Percentiles rank a stretch among this genome's conserved stretches.
Conservation (phyloP, 2,329 filamentous ascomycete genomes). For the Bipolaris gigantea region DNA sequence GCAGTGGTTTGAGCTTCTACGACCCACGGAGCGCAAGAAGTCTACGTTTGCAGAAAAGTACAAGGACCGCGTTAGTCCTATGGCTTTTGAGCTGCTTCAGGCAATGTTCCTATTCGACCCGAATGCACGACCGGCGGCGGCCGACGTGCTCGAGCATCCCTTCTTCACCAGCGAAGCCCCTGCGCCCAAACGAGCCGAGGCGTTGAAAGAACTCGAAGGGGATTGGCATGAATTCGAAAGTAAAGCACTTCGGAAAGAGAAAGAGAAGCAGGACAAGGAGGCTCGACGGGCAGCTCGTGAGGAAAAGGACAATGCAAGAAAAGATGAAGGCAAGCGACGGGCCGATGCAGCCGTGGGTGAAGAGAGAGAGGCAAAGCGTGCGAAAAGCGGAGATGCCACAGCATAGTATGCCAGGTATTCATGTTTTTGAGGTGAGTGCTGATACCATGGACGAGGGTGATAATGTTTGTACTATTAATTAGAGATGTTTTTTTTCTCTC, state of each 20-base stretch:
- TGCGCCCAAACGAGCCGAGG: conserved; percentile 71
- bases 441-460: background rate
- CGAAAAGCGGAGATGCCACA: conserved; percentile 28
- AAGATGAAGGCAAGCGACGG: conserved; percentile 40
- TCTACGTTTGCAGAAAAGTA: conserved; percentile 84
- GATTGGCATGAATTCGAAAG: conserved; percentile 99
- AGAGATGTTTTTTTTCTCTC: background rate
- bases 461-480: conserved; percentile 1
- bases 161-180: conserved; percentile 90
- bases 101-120: conserved; percentile 92
- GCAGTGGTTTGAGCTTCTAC: conserved; percentile 93
- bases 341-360: conserved; percentile 33
- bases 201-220: conserved; percentile 81
- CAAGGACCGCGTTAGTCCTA: conserved; percentile 71
- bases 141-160: conserved; percentile 79
- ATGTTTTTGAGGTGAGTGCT: background rate
- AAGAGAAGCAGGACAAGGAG: conserved; percentile 68
- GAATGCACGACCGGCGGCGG: conserved; percentile 76
- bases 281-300: conserved; percentile 47
- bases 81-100: conserved; percentile 78
- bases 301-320: conserved; percentile 25
- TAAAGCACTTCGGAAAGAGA: conserved; percentile 89
- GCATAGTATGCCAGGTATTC: conserved; percentile 4
- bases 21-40: conserved; percentile 72
- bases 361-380: conserved; percentile 41